These are phyloP conservation scores for Echinochloa phyllopogon DNA, from an alignment of 176 grass and related monocot genomes.

Conservation along the genomic window DNA sequence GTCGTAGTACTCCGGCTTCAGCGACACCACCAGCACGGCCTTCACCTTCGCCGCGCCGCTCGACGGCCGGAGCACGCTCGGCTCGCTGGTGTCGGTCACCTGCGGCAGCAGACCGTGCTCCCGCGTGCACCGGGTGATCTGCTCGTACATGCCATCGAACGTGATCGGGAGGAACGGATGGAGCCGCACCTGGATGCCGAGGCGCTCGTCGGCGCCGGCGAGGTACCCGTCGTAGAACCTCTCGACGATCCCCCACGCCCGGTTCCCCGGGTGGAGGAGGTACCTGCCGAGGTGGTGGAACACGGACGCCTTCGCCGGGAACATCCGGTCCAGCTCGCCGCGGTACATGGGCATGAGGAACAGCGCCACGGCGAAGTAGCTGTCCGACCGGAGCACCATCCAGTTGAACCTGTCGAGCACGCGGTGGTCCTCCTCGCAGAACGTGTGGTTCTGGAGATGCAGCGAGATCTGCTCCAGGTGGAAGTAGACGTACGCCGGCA, in stretches of 20 bases:
- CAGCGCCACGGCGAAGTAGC: conserved; percentile 72
- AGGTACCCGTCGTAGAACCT: conserved; percentile 81
- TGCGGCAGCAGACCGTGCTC: conserved; percentile 56
- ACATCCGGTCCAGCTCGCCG: conserved; percentile 59
- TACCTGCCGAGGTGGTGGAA: conserved; percentile 87
- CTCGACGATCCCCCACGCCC: conserved; percentile 58
- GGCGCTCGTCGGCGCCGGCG: conserved; percentile 55
- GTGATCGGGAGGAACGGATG: not conserved
- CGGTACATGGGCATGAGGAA: conserved; percentile 67
- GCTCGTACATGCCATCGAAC: conserved; percentile 56
- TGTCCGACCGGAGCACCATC: conserved; percentile 75
- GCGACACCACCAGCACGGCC: conserved; percentile 57
- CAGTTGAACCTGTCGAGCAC: conserved; percentile 60
- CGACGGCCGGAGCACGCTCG: not conserved
- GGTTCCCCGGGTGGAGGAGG: conserved; percentile 72
- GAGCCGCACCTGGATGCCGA: conserved; percentile 69
- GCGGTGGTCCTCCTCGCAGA: conserved; percentile 75
- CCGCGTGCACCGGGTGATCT: conserved; percentile 55
- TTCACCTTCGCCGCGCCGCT: conserved; percentile 35
- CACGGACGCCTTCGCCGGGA: conserved; percentile 65
- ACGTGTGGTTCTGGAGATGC: conserved; percentile 49
- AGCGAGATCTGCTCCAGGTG: conserved; percentile 48
- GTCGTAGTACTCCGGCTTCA: conserved; percentile 70
- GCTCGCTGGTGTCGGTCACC: conserved; percentile 15
- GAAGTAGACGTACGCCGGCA: conserved; percentile 68